A percentile compares a stretch with the other conserved stretches of the same genome.
phyloP scores from a whole-genome alignment of 495 filamentous ascomycete species.

The Bombardia bombarda region DNA sequence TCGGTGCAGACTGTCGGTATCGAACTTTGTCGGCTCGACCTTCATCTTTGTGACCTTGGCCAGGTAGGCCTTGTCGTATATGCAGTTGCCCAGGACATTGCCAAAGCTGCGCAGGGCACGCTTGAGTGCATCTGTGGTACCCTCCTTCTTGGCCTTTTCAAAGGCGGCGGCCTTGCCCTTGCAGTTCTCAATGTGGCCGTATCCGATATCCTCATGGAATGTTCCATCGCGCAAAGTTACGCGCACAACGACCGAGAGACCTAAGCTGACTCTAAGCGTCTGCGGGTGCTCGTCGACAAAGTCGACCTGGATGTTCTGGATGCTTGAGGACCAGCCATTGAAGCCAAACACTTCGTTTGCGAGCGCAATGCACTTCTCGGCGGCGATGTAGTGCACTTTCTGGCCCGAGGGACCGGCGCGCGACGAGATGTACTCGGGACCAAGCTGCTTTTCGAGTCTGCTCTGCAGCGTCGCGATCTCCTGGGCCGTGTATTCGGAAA shows the following conservation, averaged over 20 bases:
- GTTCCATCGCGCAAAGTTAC: conserved; percentile 88
- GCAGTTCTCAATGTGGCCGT: conserved; percentile 90
- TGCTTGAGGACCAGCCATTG: conserved; percentile 92
- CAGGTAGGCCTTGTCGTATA: conserved; percentile 94
- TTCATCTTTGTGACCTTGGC: conserved; percentile 77
- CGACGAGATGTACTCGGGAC: conserved; percentile 89
- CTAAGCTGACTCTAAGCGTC: conserved; percentile 65
- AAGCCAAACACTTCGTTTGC: conserved; percentile 99
- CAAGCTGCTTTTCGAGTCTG: conserved; percentile 85
- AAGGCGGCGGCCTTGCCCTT: conserved; percentile 91
- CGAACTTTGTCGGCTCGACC: conserved; percentile 57
- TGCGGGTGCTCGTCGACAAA: conserved; percentile 59
- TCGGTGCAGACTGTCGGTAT: conserved; percentile 67
- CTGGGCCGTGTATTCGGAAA: conserved; percentile 75
- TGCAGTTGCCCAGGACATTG: conserved; percentile 92
- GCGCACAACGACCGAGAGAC: conserved; percentile 78
- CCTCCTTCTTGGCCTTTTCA: conserved; percentile 97
- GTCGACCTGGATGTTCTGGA: conserved; percentile 83
- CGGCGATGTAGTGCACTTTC: conserved; percentile 84
- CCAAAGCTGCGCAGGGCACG: conserved; percentile 85
- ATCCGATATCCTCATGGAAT: conserved; percentile 93
- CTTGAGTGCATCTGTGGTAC: conserved; percentile 89
- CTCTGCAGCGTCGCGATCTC: conserved; percentile 85
- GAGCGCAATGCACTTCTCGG: conserved; percentile 89
- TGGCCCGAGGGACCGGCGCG: conserved; percentile 70